phyloP scores from a whole-genome alignment of 106 monocot species.

The Dendrobium catenatum region DNA sequence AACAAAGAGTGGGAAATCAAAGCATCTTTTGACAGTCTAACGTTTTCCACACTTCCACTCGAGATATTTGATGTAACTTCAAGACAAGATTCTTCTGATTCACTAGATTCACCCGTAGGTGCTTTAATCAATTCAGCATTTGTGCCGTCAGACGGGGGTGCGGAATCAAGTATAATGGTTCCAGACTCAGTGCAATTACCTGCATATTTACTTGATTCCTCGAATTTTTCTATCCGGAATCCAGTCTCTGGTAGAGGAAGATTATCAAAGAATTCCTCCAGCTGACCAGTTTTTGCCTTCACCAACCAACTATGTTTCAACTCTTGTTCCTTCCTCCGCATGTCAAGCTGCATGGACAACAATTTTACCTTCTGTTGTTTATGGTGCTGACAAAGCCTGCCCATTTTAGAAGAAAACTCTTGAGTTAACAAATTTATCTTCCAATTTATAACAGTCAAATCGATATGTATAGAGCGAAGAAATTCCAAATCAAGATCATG shows the following conservation, averaged over 20 bases:
- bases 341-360: conserved; percentile 22
- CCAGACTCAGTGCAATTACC: conserved; percentile 4
- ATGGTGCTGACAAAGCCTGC: conserved; percentile 34
- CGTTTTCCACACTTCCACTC: conserved; percentile 5
- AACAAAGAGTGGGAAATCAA: background rate
- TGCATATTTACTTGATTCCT: conserved; percentile 1
- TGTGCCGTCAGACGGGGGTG: conserved; percentile 8
- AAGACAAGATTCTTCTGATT: conserved; percentile 4
- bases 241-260: conserved; percentile 44
- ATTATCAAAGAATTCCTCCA: conserved; percentile 34
- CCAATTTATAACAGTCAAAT: conserved; percentile 11
- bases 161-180: background rate
- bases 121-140: background rate
- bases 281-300: conserved; percentile 41
- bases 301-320: conserved; percentile 42
- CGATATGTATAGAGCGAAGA: conserved; percentile 13
- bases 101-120: background rate
- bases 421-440: conserved; percentile 28
- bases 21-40: conserved; percentile 1
- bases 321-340: conserved; percentile 28
- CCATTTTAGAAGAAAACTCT: conserved; percentile 28
- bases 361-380: conserved; percentile 28
- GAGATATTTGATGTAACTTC: conserved; percentile 9
- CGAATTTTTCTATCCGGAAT: conserved; percentile 34
- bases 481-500: conserved; percentile 17